phyloP scores from a whole-genome alignment of 129 eudicot genomes.

The Flaveria trinervia region DNA sequence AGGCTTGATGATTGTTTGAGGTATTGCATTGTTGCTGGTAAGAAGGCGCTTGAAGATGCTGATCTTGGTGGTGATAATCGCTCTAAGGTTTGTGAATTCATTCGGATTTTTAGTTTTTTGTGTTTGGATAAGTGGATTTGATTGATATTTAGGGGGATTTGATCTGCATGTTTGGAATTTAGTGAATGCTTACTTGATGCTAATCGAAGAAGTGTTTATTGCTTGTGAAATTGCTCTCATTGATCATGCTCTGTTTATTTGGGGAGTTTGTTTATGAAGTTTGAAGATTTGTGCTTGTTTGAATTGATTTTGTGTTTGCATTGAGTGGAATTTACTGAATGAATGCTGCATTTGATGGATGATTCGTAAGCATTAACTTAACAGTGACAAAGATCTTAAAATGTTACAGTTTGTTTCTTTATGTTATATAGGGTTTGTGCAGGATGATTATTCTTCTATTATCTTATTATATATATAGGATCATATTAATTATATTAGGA shows the following conservation, averaged over 20 bases:
- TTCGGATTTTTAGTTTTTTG: not conserved
- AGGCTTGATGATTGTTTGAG: conserved; percentile 85
- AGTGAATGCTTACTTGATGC: conserved; percentile 18
- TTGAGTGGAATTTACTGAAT: too few species aligned
- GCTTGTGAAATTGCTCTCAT: too few species aligned
- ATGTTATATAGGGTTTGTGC: not conserved
- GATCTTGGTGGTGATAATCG: conserved; percentile 76
- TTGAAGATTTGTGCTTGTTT: not conserved
- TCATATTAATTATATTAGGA: conserved; percentile 15
- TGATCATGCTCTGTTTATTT: too few species aligned
- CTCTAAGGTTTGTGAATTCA: conserved; percentile 46
- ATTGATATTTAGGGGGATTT: not conserved
- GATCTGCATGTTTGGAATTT: conserved; percentile 17
- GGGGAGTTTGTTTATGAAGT: too few species aligned
- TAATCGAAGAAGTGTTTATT: too few species aligned
- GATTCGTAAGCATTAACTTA: too few species aligned
- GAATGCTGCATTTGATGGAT: too few species aligned
- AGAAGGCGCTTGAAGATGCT: conserved; percentile 86
- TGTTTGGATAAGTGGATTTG: conserved; percentile 27
- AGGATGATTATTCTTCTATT: not conserved
- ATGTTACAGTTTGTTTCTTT: too few species aligned
- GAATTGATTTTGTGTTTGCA: not conserved
- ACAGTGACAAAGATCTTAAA: too few species aligned
- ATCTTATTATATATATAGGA: not conserved
- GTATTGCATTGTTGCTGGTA: conserved; percentile 93